phyloP scores from a whole-genome alignment of 2,329 filamentous ascomycete species.

The Botryotinia calthae region DNA sequence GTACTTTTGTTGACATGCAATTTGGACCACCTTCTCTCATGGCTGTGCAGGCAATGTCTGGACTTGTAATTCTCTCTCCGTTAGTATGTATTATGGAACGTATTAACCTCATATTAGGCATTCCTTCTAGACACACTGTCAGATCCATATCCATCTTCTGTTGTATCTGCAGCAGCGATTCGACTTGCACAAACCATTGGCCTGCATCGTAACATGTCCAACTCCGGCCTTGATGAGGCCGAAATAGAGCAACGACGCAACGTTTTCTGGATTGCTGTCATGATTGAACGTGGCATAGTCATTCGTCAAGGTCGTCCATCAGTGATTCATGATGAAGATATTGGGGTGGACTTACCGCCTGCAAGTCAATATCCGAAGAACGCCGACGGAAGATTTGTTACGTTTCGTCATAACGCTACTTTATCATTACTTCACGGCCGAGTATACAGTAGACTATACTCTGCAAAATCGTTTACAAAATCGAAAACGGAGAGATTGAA shows the following conservation, averaged over 20 bases:
- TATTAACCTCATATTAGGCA: constrained; percentile 3
- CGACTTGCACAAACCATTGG: constrained; percentile 29
- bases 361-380: constrained; percentile 22
- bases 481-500: constrained; percentile 29
- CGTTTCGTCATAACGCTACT: constrained; percentile 24
- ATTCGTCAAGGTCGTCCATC: constrained; percentile 30
- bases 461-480: constrained; percentile 30
- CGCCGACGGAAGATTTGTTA: constrained; percentile 24
- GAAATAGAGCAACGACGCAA: constrained; percentile 31
- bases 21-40: constrained; percentile 28
- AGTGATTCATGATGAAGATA: constrained; percentile 33
- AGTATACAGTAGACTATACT: constrained; percentile 33
- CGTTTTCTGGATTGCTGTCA: constrained; percentile 32
- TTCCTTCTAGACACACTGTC: constrained; percentile 25
- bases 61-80: constrained; percentile 18
- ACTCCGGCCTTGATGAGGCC: constrained; percentile 23
- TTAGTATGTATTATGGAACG: background rate
- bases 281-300: constrained; percentile 29
- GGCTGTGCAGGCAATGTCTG: constrained; percentile 31
- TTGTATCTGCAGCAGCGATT: constrained; percentile 25
- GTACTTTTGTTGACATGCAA: constrained; percentile 29
- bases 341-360: constrained; percentile 31
- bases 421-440: constrained; percentile 30
- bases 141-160: constrained; percentile 29
- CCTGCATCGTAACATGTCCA: constrained; percentile 29